phyloP scores from a whole-genome alignment of 2,329 filamentous ascomycete genomes.

The Delphinella strobiligena region DNA sequence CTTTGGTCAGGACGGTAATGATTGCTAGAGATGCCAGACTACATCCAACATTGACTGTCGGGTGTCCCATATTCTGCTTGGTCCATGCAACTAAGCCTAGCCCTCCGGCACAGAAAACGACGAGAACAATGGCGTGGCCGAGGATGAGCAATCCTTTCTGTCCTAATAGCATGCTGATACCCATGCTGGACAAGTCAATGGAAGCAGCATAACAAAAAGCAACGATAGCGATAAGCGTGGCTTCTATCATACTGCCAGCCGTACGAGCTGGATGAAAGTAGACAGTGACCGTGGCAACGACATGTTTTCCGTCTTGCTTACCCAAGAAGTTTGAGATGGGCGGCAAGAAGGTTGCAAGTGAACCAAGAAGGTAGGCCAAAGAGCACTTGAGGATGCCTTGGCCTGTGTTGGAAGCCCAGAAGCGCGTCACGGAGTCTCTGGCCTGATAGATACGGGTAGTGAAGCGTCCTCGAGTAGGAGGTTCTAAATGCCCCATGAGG shows the following conservation, averaged over 20 bases:
- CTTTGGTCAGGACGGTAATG: constrained; percentile 83
- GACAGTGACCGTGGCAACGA: constrained; percentile 85
- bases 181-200: constrained; percentile 76
- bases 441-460: constrained; percentile 25
- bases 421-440: constrained; percentile 31
- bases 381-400: constrained; percentile 82
- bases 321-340: constrained; percentile 63
- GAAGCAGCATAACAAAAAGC: constrained; percentile 70
- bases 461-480: constrained; percentile 12
- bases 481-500: constrained; percentile 1
- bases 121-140: constrained; percentile 66
- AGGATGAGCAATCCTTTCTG: constrained; percentile 53
- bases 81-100: constrained; percentile 61
- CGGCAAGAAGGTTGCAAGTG: constrained; percentile 72
- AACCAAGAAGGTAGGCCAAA: constrained; percentile 76
- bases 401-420: constrained; percentile 60
- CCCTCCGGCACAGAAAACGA: constrained; percentile 76
- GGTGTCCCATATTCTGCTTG: constrained; percentile 25
- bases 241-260: constrained; percentile 81
- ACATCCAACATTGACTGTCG: constrained; percentile 45
- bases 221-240: constrained; percentile 60
- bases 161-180: constrained; percentile 68
- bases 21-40: constrained; percentile 80
- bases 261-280: constrained; percentile 89
- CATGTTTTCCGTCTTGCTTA: constrained; percentile 79